Percentiles rank a stretch among this genome's conserved stretches.
Evolutionary conservation across 306 rosid genomes (phyloP).

Genomic region (Quercus variabilis): DNA sequence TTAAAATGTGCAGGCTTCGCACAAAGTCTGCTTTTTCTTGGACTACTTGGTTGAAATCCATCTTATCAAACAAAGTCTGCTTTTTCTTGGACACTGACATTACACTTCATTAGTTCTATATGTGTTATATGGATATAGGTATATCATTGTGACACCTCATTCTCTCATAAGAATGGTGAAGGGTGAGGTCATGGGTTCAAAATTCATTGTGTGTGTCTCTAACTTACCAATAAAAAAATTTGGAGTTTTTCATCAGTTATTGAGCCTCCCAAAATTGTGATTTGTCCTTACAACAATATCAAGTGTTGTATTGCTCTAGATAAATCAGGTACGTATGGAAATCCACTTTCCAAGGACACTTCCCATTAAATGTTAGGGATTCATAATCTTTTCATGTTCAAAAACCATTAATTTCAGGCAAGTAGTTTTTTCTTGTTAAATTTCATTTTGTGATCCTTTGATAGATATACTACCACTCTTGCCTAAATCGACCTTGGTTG

Average conservation of each 20-base stretch:
- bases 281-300: no score
- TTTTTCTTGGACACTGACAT: background rate
- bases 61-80: background rate
- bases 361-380: background rate
- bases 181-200: no score
- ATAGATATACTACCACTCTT: background rate
- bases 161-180: no score
- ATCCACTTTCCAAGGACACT: background rate
- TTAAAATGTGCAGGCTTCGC: no score
- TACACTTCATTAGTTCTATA: background rate
- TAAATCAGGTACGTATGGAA: background rate
- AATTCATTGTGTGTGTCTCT: no score
- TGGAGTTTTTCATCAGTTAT: background rate
- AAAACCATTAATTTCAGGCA: background rate
- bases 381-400: background rate
- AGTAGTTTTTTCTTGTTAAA: background rate
- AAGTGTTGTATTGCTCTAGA: background rate
- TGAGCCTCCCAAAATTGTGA: background rate
- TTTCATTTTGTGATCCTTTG: background rate
- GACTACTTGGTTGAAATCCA: background rate
- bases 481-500: background rate
- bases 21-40: background rate
- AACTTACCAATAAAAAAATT: no score
- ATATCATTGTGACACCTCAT: background rate
- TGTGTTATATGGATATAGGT: background rate